Evolutionary conservation across 805 yeast species (phyloP), one percentile per base, ranked within the genome.

Genomic region (Nakazawaea ambrosiae): DNA sequence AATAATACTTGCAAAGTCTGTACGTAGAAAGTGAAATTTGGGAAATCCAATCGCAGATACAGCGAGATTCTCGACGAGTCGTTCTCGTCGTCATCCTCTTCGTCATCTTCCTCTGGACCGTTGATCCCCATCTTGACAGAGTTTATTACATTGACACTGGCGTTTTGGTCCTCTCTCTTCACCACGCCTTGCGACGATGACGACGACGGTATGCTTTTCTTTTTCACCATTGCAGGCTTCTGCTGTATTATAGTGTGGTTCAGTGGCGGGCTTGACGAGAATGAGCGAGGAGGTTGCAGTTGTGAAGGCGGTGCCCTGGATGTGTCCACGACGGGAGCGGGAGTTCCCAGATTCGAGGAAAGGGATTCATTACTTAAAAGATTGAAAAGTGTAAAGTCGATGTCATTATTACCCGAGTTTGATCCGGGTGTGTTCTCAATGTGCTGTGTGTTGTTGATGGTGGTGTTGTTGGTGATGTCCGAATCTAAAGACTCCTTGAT

Each of bases 1-100:
- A 92, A 65, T 7, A 90, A 73, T 2, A 90, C 96, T 58, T 92
- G 97, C 53, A 92, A 68, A 1, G 98, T 92, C 61, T 92, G 98
- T 9, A 92, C 96, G 50, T 90, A 92, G 54, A 92, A 92, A 3
- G 96, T 89, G 56, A 83, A 90, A 45, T 85, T 77, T 42, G 85
- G 96, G 57, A 92, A 92, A 55, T 92, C 97, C 27, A 92, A 63
- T 48, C 88, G 65, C 1, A 92, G 92, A 55, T 75, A 75, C 3
- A 80, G 80, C 19, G 75, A 72, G 23, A 74, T 72, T 38, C 63
- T 29, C 7, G 40, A 20, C 33, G 58, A 15, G 27, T 35, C 36
- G 19, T 44, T 44, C 3, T 41, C 41, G 19, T 44, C 46, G 5
- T 41, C 41, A 30, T 35, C 31, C 11, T 34, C 37, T 4, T 30